Evolutionary conservation across 2,329 filamentous ascomycete species (phyloP).

Genomic region (Penicillium sp.): DNA sequence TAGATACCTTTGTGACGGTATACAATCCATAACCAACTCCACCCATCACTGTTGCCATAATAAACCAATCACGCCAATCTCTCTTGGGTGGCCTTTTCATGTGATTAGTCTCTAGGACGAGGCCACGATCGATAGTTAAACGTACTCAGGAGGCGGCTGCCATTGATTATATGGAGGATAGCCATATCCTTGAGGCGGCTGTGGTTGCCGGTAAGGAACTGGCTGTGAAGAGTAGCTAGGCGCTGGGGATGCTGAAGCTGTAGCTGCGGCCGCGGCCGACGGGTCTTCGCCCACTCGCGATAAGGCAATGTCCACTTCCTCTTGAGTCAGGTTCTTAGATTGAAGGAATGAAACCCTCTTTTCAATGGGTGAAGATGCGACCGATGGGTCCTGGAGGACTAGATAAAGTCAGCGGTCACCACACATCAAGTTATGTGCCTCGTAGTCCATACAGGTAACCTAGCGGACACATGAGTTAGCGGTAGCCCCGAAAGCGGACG

Average conservation of each 20-base stretch:
- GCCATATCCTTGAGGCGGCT: constrained; percentile 45
- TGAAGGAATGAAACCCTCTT: constrained; percentile 90
- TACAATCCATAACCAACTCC: constrained; percentile 88
- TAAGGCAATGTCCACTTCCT: constrained; percentile 85
- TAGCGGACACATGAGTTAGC: constrained; percentile 32
- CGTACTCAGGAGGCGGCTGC: constrained; percentile 55
- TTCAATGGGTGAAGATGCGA: constrained; percentile 83
- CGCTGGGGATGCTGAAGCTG: constrained; percentile 48
- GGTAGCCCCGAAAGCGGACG: constrained; percentile 25
- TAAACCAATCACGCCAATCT: constrained; percentile 99
- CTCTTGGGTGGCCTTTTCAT: constrained; percentile 61
- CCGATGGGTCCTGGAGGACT: constrained; percentile 94
- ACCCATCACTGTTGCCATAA: constrained; percentile 94
- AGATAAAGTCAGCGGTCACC: constrained; percentile 20
- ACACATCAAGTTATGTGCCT: not conserved
- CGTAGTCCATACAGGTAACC: constrained; percentile 50
- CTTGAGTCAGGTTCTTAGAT: constrained; percentile 94
- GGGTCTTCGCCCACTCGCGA: constrained; percentile 66
- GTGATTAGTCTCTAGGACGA: constrained; percentile 9
- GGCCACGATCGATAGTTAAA: constrained; percentile 1
- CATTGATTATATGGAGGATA: constrained; percentile 54
- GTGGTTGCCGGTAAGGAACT: constrained; percentile 39
- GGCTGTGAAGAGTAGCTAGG: constrained; percentile 47
- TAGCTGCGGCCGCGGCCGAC: constrained; percentile 44
- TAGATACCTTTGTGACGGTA: constrained; percentile 71